Percentiles rank a stretch among this genome's conserved stretches.
Evolutionary conservation across 2,329 filamentous ascomycete genomes (phyloP).

Genomic region (Neonectria magnoliae): DNA sequence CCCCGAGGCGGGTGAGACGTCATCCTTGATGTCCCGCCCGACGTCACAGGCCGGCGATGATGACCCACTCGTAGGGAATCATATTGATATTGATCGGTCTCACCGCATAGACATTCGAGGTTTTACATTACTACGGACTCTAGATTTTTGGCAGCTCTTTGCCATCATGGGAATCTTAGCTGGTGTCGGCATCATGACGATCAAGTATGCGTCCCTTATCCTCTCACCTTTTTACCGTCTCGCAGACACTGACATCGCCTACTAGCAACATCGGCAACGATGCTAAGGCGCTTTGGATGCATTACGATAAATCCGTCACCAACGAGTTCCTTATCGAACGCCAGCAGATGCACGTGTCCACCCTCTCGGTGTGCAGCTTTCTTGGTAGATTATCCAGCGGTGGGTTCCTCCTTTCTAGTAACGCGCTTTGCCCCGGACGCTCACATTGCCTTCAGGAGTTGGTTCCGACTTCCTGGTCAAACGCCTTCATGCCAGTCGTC

Average conservation of each 20-base stretch:
- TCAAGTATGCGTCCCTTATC: conserved; percentile 75
- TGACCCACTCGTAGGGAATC: conserved; percentile 59
- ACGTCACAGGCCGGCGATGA: conserved; percentile 63
- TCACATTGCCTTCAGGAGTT: conserved; percentile 65
- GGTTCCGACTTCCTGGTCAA: conserved; percentile 93
- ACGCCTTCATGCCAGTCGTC: conserved; percentile 79
- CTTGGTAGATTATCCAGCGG: conserved; percentile 80
- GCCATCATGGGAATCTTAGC: conserved; percentile 88
- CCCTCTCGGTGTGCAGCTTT: conserved; percentile 91
- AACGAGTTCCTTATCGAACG: conserved; percentile 80
- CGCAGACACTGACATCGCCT: conserved; percentile 21
- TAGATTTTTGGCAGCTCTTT: conserved; percentile 94
- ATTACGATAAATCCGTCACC: conserved; percentile 78
- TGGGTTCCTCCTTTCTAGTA: conserved; percentile 49
- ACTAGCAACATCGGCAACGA: conserved; percentile 94
- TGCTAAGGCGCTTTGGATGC: conserved; percentile 86
- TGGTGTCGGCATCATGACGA: conserved; percentile 96
- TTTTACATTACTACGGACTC: conserved; percentile 72
- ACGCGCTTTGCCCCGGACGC: conserved; percentile 13
- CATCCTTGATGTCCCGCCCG: conserved; percentile 78
- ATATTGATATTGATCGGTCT: conserved; percentile 77
- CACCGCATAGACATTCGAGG: conserved; percentile 93
- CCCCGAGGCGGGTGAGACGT: conserved; percentile 74
- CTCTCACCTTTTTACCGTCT: not conserved
- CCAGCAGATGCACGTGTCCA: conserved; percentile 93